Evolutionary conservation across 23 red algal species (phyloP), one percentile per base, ranked within the genome.

Genomic region (Gracilariopsis chorda): DNA sequence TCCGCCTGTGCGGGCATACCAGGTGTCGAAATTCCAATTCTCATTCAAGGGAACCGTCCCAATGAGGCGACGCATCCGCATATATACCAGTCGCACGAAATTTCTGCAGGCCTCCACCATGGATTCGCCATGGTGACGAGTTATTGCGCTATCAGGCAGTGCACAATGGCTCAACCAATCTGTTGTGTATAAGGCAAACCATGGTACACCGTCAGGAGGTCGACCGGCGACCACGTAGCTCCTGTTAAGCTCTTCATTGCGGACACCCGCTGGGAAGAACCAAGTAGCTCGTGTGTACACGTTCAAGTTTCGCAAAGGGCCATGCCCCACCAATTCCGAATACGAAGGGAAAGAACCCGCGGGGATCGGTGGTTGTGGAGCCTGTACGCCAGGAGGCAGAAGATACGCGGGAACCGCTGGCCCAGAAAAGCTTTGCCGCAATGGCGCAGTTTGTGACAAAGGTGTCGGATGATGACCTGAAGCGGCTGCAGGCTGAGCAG

Each of bases 121-220:
- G 41, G 8, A 29, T 34, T 34, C 65, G 65, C 32, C 24, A 4
- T 32, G n/a, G 37, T 33, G 32, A 3, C 41, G 5, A 45, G 3
- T 33, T 72, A 72, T 72, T 20, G 65, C 65, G 5, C 23, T 72
- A 32, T 72, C 23, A 3, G 65, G 65, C 20, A 72, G n/a, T 3
- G 24, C 65, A 32, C 65, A 72, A 19, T 72, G 65, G 41, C 65
- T 72, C 5, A 72, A 32, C 65, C 65, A 72, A 72, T 72, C 23
- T 4, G 5, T 33, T 7, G 41, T 72, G 65, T 72, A 72, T 20
- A 72, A 72, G n/a, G 65, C 33, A 45, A 7, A 72, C 7, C 5
- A 33, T 72, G 65, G 65, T n/a, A 72, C n/a, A 7, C 65, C 65
- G 17, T 72, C 33, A 12, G 65, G 65, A 34, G 37, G 65, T 33